Conservation (phyloP, 2,329 filamentous ascomycete genomes). For the Diplodia sapinea region DNA sequence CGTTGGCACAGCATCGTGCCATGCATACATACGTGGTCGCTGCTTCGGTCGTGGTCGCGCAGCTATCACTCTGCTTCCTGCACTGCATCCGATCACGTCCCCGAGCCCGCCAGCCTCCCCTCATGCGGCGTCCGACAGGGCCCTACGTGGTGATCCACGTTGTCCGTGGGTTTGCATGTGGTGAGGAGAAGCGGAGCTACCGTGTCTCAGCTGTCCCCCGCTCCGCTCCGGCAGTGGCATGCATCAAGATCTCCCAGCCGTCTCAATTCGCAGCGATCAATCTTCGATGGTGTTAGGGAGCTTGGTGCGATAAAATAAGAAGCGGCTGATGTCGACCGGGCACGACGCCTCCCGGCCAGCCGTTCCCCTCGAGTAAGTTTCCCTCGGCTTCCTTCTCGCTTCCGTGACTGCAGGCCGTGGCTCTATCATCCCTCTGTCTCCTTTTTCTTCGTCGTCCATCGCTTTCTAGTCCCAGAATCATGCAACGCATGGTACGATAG, state of each 20-base stretch:
- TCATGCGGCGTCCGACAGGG: constrained; percentile 14
- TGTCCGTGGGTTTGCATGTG: neutral
- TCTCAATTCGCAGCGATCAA: constrained; percentile 1
- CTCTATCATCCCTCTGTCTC: neutral
- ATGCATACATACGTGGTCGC: constrained; percentile 8
- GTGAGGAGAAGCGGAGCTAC: constrained; percentile 16
- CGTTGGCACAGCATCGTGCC: constrained; percentile 18
- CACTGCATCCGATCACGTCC: constrained; percentile 25
- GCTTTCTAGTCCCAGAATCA: neutral
- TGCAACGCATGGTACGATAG: constrained; percentile 15
- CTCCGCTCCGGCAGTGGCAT: constrained; percentile 11
- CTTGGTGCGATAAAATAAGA: constrained; percentile 17
- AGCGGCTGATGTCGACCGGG: constrained; percentile 14
- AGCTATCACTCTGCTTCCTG: constrained; percentile 2
- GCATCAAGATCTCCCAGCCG: constrained; percentile 19
- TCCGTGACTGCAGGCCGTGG: neutral
- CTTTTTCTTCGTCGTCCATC: neutral
- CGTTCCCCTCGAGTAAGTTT: neutral
- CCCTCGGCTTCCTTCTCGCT: constrained; percentile 4
- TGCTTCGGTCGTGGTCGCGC: constrained; percentile 7
- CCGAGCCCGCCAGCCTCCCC: neutral
- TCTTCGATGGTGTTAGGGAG: constrained; percentile 15
- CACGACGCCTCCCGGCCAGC: constrained; percentile 15
- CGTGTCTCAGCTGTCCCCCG: neutral
- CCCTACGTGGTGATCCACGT: constrained; percentile 15